Evolutionary conservation across 1,284 basidiomycete genomes (phyloP).

Genomic region (Stereum hirsutum): DNA sequence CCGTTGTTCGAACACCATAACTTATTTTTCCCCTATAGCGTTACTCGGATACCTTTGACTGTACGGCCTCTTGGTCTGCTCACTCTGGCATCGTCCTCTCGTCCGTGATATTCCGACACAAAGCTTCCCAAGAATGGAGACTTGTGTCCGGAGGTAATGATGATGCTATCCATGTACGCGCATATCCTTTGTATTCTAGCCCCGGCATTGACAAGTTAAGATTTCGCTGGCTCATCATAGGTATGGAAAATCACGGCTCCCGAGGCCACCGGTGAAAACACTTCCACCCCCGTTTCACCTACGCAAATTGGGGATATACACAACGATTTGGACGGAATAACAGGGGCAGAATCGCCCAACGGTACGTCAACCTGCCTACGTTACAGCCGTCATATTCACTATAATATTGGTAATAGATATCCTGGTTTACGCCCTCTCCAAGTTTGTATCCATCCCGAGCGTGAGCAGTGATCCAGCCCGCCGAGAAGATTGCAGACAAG

Average conservation of each 20-base stretch:
- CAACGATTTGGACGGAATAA: slow-evolving; percentile 1
- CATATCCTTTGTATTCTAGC: background rate
- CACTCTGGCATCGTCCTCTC: slow-evolving; percentile 82
- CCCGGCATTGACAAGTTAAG: background rate
- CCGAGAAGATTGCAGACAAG: slow-evolving; percentile 86
- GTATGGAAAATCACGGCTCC: slow-evolving; percentile 39
- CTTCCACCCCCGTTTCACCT: too few relatives aligned
- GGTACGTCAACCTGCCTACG: slow-evolving; percentile 5
- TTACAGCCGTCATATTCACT: background rate
- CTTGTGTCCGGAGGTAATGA: slow-evolving; percentile 84
- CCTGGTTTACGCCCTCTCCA: slow-evolving; percentile 67
- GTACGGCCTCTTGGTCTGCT: slow-evolving; percentile 71
- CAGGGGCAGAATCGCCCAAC: slow-evolving; percentile 2
- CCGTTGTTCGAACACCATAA: slow-evolving; percentile 2
- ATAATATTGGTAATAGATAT: slow-evolving; percentile 33
- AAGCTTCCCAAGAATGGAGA: slow-evolving; percentile 23
- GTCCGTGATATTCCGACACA: slow-evolving; percentile 41
- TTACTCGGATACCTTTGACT: slow-evolving; percentile 78
- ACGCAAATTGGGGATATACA: too few relatives aligned
- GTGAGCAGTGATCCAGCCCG: slow-evolving; percentile 64
- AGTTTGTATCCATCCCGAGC: slow-evolving; percentile 83
- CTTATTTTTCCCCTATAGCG: slow-evolving; percentile 30
- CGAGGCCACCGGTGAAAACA: too few relatives aligned
- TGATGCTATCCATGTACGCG: slow-evolving; percentile 64
- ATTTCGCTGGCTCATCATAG: slow-evolving; percentile 22